These are phyloP conservation scores for Spongospora subterranea DNA, from an alignment of 208 protist genomes.

Conservation along the genomic window DNA sequence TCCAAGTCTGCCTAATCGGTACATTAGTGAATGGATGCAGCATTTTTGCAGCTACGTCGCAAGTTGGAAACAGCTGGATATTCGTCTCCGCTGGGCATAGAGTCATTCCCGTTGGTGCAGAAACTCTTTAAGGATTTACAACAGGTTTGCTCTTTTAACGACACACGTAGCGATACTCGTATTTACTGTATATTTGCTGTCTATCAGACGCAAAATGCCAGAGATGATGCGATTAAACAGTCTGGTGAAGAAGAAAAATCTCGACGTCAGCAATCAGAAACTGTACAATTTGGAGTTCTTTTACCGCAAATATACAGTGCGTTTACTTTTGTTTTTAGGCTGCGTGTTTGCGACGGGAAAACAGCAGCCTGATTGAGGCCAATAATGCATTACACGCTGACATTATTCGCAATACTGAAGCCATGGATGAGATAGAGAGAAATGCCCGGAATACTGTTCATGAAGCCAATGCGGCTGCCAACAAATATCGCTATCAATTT, in stretches of 20 bases:
- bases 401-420: background rate
- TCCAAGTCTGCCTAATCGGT: too few species aligned
- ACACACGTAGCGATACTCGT: background rate
- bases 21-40: slow-evolving; percentile 29
- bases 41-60: background rate
- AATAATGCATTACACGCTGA: slow-evolving; percentile 27
- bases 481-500: slow-evolving; percentile 29
- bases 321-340: background rate
- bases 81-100: background rate
- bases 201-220: background rate
- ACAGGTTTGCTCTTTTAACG: background rate
- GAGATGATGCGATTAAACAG: slow-evolving; percentile 23
- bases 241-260: background rate
- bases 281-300: background rate
- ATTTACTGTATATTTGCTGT: background rate
- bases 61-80: background rate
- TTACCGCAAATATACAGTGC: background rate
- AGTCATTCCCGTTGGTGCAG: background rate
- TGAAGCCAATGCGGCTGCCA: background rate
- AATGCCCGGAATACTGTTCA: background rate
- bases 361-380: slow-evolving; percentile 18
- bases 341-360: slow-evolving; percentile 12
- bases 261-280: background rate
- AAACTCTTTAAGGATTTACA: background rate
- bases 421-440: slow-evolving; percentile 8